Evolutionary conservation across 2,329 filamentous ascomycete genomes (phyloP), one percentile per base, ranked within the genome.

Genomic region (Phialophora macrospora): DNA sequence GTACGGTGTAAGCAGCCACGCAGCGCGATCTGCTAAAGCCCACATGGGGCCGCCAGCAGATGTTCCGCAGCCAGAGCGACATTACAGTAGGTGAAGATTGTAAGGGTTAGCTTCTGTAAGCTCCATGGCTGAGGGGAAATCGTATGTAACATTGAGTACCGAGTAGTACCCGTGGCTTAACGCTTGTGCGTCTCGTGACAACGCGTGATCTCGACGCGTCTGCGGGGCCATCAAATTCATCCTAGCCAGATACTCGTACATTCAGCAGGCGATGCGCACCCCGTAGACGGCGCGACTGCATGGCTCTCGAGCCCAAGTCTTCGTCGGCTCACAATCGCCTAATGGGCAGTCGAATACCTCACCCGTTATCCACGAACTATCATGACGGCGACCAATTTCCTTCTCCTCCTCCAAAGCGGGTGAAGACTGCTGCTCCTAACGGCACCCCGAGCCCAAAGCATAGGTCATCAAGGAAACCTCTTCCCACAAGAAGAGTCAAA

Each of bases 311-410:
- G 62, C 22, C 62, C 14, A 62, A 46, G 38, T 65, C 65, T 12
- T 60, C 57, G 12, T 70, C 70, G 4, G 58, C 55, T 9, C 73
- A 74, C 60, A 74, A 74, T 52, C 65, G 68, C 44, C 66, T 74
- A 54, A 70, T 74, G 65, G 70, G 72, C 5, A 70, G 55, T n/a
- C 68, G 67, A 54, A 72, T 75, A 24, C 68, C 68, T 11, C 74
- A 75, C 68, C 73, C 73, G 30, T 41, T 67, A 52, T 74, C 73
- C 17, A 75, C 73, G 5, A 72, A 73, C 51, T 74, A 69, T 55
- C 64, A 76, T 51, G 66, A 73, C 41, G 66, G 66, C 49, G 48
- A 60, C 28, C 75, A 74, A 66, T 74, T 73, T 72, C 72, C 72
- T 62, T 72, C 67, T 44, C 71, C 72, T 44, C 62, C 66, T 26